Evolutionary conservation across 352 stramenopile species (phyloP).

Genomic region (Phytophthora sp.): DNA sequence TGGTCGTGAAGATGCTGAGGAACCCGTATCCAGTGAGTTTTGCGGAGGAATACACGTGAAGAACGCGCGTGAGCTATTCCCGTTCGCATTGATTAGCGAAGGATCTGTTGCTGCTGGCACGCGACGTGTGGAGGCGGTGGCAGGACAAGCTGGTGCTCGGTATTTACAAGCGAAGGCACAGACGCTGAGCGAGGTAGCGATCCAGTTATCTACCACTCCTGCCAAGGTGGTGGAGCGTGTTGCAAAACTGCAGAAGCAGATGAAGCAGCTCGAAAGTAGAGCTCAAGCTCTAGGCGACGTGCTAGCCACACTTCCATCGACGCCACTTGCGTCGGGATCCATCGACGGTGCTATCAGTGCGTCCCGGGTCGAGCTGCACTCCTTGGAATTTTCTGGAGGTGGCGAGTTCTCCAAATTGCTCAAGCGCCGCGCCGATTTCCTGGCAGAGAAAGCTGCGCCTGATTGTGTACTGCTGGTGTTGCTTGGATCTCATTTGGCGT

Average conservation of each 20-base stretch:
- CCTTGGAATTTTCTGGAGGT: slow-evolving; percentile 23
- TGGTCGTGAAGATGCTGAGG: background rate
- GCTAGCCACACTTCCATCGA: slow-evolving; percentile 48
- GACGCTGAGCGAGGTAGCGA: slow-evolving; percentile 51
- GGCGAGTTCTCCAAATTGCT: slow-evolving; percentile 60
- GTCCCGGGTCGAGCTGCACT: slow-evolving; percentile 46
- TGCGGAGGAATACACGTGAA: slow-evolving; percentile 79
- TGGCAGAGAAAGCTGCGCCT: slow-evolving; percentile 39
- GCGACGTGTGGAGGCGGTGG: slow-evolving; percentile 72
- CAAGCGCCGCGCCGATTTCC: slow-evolving; percentile 65
- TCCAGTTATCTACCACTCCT: slow-evolving; percentile 63
- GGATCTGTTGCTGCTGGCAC: slow-evolving; percentile 81
- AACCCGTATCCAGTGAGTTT: slow-evolving; percentile 61
- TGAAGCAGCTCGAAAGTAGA: slow-evolving; percentile 65
- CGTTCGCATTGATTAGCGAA: slow-evolving; percentile 79
- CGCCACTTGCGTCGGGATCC: slow-evolving; percentile 39
- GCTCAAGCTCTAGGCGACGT: slow-evolving; percentile 59
- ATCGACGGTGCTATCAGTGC: slow-evolving; percentile 26
- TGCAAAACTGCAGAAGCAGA: slow-evolving; percentile 72
- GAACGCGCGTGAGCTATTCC: slow-evolving; percentile 58
- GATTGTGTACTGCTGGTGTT: slow-evolving; percentile 53
- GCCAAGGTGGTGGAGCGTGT: slow-evolving; percentile 71
- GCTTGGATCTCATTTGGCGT: slow-evolving; percentile 60
- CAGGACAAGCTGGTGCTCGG: slow-evolving; percentile 53
- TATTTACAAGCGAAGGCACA: slow-evolving; percentile 69